A percentile compares a stretch with the other conserved stretches of the same genome.
Evolutionary conservation across 129 eudicot species (phyloP).

Genomic region (Helianthus tuberosus): DNA sequence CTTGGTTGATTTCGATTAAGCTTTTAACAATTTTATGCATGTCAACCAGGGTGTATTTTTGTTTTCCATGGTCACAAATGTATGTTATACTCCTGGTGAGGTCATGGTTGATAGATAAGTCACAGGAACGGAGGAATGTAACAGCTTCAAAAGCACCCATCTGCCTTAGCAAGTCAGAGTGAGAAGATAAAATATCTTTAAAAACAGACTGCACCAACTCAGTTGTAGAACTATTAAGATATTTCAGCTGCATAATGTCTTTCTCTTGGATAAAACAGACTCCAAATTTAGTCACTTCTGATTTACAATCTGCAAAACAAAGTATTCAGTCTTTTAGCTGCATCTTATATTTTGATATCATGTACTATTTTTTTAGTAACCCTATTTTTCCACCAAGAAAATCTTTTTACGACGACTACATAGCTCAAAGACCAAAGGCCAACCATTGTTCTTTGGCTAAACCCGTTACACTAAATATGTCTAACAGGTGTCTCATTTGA

Average conservation of each 20-base stretch:
- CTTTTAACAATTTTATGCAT: not conserved
- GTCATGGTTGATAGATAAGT: not conserved
- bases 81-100: not conserved
- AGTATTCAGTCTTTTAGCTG: not conserved
- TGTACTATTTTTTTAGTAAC: not conserved
- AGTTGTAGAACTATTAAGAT: not conserved
- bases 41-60: not conserved
- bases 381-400: not conserved
- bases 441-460: too few species aligned
- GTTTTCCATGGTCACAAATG: too few species aligned
- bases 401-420: too few species aligned
- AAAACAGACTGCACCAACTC: not conserved
- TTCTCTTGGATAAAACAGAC: conserved; percentile 6
- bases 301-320: conserved; percentile 9
- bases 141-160: not conserved
- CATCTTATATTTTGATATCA: too few species aligned
- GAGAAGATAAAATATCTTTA: too few species aligned
- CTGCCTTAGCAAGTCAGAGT: not conserved
- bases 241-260: conserved; percentile 16
- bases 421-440: too few species aligned
- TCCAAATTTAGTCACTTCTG: conserved; percentile 12
- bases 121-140: not conserved
- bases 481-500: too few species aligned
- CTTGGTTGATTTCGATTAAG: conserved; percentile 12
- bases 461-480: too few species aligned